Base-by-base conservation (phyloP, 768 basidiomycete species). In the Psilocybe sp. region DNA sequence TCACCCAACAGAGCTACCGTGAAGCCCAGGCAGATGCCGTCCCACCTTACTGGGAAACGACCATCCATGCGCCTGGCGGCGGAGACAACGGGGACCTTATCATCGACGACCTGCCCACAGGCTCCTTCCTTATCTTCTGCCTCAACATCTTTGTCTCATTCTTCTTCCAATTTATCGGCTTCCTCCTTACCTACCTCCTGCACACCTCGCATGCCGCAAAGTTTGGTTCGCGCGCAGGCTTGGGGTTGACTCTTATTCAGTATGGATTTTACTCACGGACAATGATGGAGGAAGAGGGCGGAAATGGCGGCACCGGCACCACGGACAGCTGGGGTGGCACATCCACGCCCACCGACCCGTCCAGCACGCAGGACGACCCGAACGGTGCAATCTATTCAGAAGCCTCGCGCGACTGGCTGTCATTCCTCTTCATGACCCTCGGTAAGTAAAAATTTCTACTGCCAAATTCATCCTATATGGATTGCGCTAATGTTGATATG, bases 81-180 rank as follows among this genome's bases (percentile, higher is more conserved):
- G 49, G 76, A 34, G 77, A 79, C 42, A 66, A 65, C 42, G 69
- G 67, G 9, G 70, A 75, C 61, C 87, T 98, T 76, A 81, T 97
- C 65, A 86, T 99, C 56, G 95, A 96, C 52, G 88, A 94, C 50
- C 83, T 98, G 37, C 92, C 94, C 0, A 81, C 91, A 0, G 94
- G 94, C 44, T 85, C 87, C 3, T 63, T 82, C 59, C 68, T 81
- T 67, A 66, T 84, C n/a, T 95, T 93, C 69, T 60, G 82, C 54
- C 74, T 82, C 70, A 92, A 91, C 67, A 65, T 87, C 48, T 80
- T 94, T 71, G 84, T 92, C 50, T 95, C 92, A 6, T 89, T 89
- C 71, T 92, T 94, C 71, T 98, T 99, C 86, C 94, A 98, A 70
- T 95, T 98, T 66, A 80, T 96, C 60, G 95, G 92, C 45, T 93